These are phyloP conservation scores for Sporothrix pseudoabietina DNA, from an alignment of 2,329 filamentous ascomycete species.

Conservation along the genomic window DNA sequence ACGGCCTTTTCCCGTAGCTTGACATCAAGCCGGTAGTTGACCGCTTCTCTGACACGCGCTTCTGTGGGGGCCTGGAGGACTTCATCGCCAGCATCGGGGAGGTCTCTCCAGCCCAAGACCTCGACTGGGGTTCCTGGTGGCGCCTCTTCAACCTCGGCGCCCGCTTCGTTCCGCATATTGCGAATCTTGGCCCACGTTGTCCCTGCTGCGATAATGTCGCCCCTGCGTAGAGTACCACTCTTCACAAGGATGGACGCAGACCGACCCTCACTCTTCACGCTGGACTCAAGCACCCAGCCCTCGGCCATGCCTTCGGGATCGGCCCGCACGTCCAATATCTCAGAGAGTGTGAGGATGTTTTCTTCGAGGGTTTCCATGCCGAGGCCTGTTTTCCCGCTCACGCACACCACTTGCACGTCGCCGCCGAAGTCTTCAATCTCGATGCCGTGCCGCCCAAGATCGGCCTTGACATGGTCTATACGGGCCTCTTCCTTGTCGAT, in stretches of 20 bases:
- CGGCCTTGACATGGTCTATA: conserved; percentile 81
- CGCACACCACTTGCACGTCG: conserved; percentile 86
- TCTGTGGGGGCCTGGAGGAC: conserved; percentile 82
- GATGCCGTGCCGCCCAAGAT: conserved; percentile 79
- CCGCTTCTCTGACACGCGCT: conserved; percentile 73
- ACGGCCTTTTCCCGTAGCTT: conserved; percentile 72
- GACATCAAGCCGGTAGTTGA: conserved; percentile 74
- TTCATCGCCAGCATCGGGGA: conserved; percentile 80
- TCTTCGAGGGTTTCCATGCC: conserved; percentile 94
- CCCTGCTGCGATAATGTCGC: conserved; percentile 85
- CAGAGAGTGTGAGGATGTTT: conserved; percentile 79
- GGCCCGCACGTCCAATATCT: conserved; percentile 87
- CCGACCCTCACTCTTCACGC: conserved; percentile 80
- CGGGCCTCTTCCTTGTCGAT: conserved; percentile 85
- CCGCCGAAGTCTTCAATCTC: conserved; percentile 95
- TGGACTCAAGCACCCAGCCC: conserved; percentile 92
- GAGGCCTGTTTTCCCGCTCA: conserved; percentile 90
- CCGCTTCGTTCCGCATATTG: conserved; percentile 80
- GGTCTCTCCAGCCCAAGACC: conserved; percentile 88
- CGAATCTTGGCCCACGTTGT: conserved; percentile 87
- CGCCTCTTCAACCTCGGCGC: conserved; percentile 69
- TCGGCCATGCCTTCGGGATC: conserved; percentile 76
- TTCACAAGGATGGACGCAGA: conserved; percentile 88
- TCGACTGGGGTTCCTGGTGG: conserved; percentile 88
- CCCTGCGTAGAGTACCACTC: conserved; percentile 77